Evolutionary conservation across 129 eudicot species (phyloP).

Genomic region (Smallanthus sonchifolius): DNA sequence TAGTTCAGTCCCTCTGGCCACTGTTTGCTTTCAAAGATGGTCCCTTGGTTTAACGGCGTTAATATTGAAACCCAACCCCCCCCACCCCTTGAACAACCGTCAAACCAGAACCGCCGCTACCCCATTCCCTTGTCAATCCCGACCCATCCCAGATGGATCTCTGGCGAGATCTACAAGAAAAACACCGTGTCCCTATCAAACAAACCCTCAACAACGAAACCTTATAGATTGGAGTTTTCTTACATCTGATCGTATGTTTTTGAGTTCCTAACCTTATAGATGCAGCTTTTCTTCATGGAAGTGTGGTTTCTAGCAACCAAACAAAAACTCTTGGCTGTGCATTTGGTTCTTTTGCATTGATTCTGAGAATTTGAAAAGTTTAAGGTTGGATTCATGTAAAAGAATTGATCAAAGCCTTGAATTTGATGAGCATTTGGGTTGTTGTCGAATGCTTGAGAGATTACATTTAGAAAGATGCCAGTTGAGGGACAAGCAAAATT

Average conservation of each 20-base stretch:
- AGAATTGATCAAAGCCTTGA: slow-evolving; percentile 50
- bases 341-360: slow-evolving; percentile 41
- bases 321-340: slow-evolving; percentile 29
- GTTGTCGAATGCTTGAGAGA: slow-evolving; percentile 50
- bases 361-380: slow-evolving; percentile 58
- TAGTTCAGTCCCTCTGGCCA: too few species aligned
- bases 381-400: slow-evolving; percentile 64
- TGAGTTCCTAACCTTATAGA: slow-evolving; percentile 62
- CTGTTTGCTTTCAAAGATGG: too few species aligned
- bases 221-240: slow-evolving; percentile 69
- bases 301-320: slow-evolving; percentile 33
- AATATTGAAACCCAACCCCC: too few species aligned
- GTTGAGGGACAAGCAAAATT: slow-evolving; percentile 48
- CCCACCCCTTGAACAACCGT: too few species aligned
- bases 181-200: neutral
- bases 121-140: too few species aligned
- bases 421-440: slow-evolving; percentile 58
- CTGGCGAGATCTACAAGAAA: too few species aligned
- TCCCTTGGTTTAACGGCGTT: too few species aligned
- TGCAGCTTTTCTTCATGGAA: slow-evolving; percentile 53
- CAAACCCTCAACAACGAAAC: slow-evolving; percentile 26
- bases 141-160: too few species aligned
- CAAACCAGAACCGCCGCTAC: too few species aligned
- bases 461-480: slow-evolving; percentile 75
- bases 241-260: slow-evolving; percentile 46